Base-by-base conservation (phyloP, 202 grass and related monocot species). In the Setaria viridis region DNA sequence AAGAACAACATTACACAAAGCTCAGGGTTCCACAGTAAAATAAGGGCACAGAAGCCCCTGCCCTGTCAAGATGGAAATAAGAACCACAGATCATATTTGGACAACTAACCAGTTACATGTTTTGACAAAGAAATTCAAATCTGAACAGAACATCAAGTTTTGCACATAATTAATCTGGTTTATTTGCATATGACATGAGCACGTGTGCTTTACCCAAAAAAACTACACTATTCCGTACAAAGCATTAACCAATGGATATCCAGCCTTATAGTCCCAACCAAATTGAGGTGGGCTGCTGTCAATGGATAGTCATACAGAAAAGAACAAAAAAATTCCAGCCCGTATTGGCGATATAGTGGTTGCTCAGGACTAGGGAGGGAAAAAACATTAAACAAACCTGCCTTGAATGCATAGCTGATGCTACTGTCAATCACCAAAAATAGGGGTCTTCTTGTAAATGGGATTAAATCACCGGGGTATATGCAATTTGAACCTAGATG, bases 381-480 rank as follows among this genome's bases (percentile, higher is more conserved):
- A 90, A 77, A 77, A 75, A 82, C 76, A 90, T 70, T 72, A 81
- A 91, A 90, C 87, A 93, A 98, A 95, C 96, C 88, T 98, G 93
- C 96, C 93, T 98, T 98, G 86, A 98, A 98, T 86, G 90, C 86
- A 92, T 86, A 84, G 78, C 93, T 89, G 86, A 74, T 57, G 33
- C 71, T 84, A 54, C 96, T 95, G 87, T 98, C 96, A 76, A 98
- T 89, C 78, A 98, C 94, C 86, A 95, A 86, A 89, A 98, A 92
- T 70, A 95, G 90, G 77, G 96, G 84, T 86, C 88, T 86, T 91
- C 96, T 95, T 85, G 96, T 98, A 92, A 98, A 98, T 88, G 96
- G 96, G 72, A 94, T 91, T 65, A 98, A 86, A 94, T 98, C 93
- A 66, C 88, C 82, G 74, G 93, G 96, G 82, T 92, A 95, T 74